Base-by-base conservation (phyloP, 2,329 filamentous ascomycete species). In the Pseudophaeomoniella oleicola region DNA sequence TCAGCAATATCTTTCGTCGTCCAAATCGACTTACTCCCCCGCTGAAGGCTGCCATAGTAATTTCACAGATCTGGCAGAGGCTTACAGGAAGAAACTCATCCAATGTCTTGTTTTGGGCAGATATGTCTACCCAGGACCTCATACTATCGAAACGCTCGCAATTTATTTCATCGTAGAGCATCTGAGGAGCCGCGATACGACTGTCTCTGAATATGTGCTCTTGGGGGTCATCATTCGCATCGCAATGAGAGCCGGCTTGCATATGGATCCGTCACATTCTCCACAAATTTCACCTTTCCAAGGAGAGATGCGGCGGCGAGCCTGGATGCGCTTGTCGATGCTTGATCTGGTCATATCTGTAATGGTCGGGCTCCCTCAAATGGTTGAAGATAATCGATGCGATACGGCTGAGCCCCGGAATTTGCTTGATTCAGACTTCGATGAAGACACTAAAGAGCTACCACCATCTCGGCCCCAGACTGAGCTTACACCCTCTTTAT, bases 391-490 rank as follows among this genome's bases (percentile, higher is more conserved):
- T 5, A 43, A 46, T n/a, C 52, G 59, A 40, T 51, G 48, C 34
- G 62, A 66, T 41, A 58, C 53, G 1, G 40, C 45, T 18, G 47
- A 56, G 37, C 62, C 62, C 4, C 47, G 49, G 1, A 65, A 65
- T 41, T 43, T 65, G 2, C 40, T 45, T 1, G 59, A 66, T 19
- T 50, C 54, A 5, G 63, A 66, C 32, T 48, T 66, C 19, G 40
- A 56, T 29, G 55, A 59, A 16, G 44, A 57, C 5, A 57, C 45
- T 10, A 42, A 37, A 11, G 43, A 47, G 31, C 38, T 58, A 22
- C 52, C 53, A n/a, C 41, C 45, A 9, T 22, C 51, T 14, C 36
- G 53, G 17, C 50, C 53, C 4, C 44, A 45, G 12, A 45, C 47
- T 34, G 49, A 46, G 37, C 37, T 17, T 16, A 54, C 45, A 16